A percentile compares a stretch with the other conserved stretches of the same genome.
Conservation (phyloP, 352 stramenopile genomes). For the Phytophthora lateralis region DNA sequence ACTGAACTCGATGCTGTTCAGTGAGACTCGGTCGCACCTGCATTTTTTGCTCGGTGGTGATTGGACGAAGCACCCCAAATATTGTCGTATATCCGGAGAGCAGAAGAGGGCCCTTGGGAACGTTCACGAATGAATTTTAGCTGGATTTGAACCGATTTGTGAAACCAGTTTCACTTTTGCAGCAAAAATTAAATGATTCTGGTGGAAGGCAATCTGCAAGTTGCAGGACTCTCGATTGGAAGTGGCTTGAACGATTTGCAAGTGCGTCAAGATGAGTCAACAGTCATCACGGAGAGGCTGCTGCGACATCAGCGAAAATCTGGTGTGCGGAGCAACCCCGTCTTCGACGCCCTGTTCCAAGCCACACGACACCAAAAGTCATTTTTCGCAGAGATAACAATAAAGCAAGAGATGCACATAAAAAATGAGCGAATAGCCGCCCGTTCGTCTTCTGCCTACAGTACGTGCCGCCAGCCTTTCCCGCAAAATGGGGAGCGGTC, state of each 20-base stretch:
- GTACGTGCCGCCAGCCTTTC: too few species aligned
- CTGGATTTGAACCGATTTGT: not conserved
- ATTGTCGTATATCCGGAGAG: conserved; percentile 1
- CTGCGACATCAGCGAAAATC: not conserved
- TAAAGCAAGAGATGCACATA: too few species aligned
- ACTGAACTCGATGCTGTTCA: not conserved
- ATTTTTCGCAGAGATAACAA: too few species aligned
- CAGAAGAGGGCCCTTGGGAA: conserved; percentile 9
- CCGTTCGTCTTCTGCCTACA: too few species aligned
- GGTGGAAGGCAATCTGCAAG: too few species aligned
- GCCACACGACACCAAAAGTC: too few species aligned
- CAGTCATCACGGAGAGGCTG: not conserved
- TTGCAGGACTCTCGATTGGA: not conserved
- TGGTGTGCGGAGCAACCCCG: not conserved
- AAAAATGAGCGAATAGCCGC: too few species aligned
- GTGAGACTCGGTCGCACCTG: not conserved
- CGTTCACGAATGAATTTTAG: not conserved
- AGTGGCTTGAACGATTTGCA: conserved; percentile 2
- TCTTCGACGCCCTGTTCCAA: not conserved
- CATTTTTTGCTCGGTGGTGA: not conserved
- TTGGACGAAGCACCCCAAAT: not conserved
- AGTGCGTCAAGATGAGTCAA: not conserved
- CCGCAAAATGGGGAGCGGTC: too few species aligned
- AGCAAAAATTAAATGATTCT: too few species aligned
- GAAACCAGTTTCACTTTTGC: not conserved